Conservation (phyloP, 148 eudicot species). For the Beta vulgaris region DNA sequence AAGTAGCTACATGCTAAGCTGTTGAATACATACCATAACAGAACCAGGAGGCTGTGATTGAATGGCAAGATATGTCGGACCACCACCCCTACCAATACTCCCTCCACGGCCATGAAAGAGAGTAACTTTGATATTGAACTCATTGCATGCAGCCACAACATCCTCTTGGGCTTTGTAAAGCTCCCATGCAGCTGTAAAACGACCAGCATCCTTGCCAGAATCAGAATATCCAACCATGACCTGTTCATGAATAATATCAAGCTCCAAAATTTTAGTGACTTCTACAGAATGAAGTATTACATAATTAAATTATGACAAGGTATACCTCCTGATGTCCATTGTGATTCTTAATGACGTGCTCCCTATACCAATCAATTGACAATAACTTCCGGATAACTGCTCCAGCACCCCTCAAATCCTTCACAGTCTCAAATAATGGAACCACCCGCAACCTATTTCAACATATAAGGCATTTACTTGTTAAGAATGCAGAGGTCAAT, state of each 20-base stretch:
- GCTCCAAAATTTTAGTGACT: conserved; percentile 7
- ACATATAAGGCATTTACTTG: background rate
- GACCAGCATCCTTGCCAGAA: conserved; percentile 94
- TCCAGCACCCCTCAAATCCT: conserved; percentile 86
- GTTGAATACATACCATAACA: conserved; percentile 56
- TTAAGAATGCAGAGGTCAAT: background rate
- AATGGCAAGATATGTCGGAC: conserved; percentile 90
- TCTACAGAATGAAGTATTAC: background rate
- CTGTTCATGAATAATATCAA: conserved; percentile 36
- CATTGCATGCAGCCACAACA: conserved; percentile 87
- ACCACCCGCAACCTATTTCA: conserved; percentile 74
- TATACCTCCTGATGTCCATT: conserved; percentile 84
- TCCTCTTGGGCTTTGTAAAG: conserved; percentile 94
- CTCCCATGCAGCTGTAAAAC: conserved; percentile 94
- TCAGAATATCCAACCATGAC: conserved; percentile 97
- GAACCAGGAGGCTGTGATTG: conserved; percentile 98
- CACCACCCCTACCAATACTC: conserved; percentile 92
- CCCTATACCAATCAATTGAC: conserved; percentile 84
- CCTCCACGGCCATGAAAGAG: conserved; percentile 96
- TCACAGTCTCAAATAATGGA: conserved; percentile 90
- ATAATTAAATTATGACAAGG: background rate
- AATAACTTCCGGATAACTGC: conserved; percentile 70
- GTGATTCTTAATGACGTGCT: conserved; percentile 78
- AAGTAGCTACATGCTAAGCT: background rate
- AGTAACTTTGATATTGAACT: conserved; percentile 73